Evolutionary conservation across 768 basidiomycete species (phyloP).

Genomic region (Ramaria sp.): DNA sequence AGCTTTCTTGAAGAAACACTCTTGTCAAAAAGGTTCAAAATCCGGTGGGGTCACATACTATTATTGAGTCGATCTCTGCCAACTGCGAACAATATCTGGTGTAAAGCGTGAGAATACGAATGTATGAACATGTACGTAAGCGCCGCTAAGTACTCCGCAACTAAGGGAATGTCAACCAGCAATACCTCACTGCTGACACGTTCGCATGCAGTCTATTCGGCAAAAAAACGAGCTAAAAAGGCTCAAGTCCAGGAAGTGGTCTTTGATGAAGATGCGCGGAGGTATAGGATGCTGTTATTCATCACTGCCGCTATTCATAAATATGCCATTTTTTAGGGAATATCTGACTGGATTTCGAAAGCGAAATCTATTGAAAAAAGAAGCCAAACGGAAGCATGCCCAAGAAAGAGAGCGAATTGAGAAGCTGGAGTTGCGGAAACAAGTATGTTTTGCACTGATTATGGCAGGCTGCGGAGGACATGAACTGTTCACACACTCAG

Average conservation of each 20-base stretch:
- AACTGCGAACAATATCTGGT: too few species aligned
- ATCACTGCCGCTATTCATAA: background rate
- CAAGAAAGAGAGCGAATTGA: constrained; percentile 68
- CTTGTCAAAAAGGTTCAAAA: too few species aligned
- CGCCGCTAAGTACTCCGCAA: too few species aligned
- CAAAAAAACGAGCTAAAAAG: constrained; percentile 54
- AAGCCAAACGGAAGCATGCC: constrained; percentile 64
- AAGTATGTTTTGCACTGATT: constrained; percentile 43
- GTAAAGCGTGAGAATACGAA: too few species aligned
- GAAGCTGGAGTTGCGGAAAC: constrained; percentile 59
- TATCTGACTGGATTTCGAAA: constrained; percentile 92
- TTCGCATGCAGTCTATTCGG: constrained; percentile 50
- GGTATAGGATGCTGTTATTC: constrained; percentile 29
- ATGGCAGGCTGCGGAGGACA: constrained; percentile 10
- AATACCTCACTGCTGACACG: constrained; percentile 50
- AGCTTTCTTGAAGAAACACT: too few species aligned
- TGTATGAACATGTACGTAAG: too few species aligned
- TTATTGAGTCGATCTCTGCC: too few species aligned
- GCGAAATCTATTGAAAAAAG: constrained; percentile 76
- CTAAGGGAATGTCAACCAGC: constrained; percentile 22
- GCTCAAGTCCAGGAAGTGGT: constrained; percentile 69
- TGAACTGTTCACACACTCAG: constrained; percentile 29
- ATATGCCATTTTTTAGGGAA: constrained; percentile 42
- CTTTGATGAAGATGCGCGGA: constrained; percentile 80
- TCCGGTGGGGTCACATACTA: too few species aligned